Evolutionary conservation across 371 early-diverging fungal genomes (phyloP).

Genomic region (Amoeboaphelidium protococcarum): DNA sequence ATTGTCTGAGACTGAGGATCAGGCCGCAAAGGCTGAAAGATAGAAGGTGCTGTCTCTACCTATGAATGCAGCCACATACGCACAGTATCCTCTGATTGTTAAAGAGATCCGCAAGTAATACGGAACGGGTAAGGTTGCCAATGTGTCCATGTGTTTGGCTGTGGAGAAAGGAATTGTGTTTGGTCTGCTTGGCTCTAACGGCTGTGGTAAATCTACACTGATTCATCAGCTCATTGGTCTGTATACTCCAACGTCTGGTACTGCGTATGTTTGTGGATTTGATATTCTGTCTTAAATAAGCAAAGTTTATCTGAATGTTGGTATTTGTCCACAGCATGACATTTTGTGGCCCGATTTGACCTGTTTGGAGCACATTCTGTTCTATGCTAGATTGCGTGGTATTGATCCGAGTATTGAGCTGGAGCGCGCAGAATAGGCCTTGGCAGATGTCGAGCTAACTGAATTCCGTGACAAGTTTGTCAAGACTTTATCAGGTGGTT

Average conservation of each 20-base stretch:
- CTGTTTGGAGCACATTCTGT: conserved; percentile 35
- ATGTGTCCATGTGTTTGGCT: conserved; percentile 32
- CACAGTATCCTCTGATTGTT: conserved; percentile 21
- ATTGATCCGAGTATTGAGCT: conserved; percentile 17
- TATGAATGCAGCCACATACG: conserved; percentile 2
- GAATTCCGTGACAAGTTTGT: conserved; percentile 18
- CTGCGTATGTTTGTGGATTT: conserved; percentile 28
- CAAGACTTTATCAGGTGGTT: conserved; percentile 25
- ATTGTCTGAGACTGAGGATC: conserved; percentile 15
- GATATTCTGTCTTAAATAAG: conserved; percentile 22
- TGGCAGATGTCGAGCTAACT: conserved; percentile 22
- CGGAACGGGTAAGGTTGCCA: conserved; percentile 23
- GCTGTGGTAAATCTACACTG: conserved; percentile 26
- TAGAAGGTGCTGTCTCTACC: conserved; percentile 12
- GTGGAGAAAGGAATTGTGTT: conserved; percentile 26
- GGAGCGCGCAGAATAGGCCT: conserved; percentile 15
- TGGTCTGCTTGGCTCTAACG: conserved; percentile 23
- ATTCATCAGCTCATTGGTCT: conserved; percentile 37
- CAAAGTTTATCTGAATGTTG: conserved; percentile 31
- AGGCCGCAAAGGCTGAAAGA: conserved; percentile 27
- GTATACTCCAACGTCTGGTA: conserved; percentile 26
- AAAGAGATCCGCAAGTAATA: conserved; percentile 31
- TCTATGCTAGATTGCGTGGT: conserved; percentile 42
- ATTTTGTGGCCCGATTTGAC: conserved; percentile 49
- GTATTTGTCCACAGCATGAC: conserved; percentile 44